Evolutionary conservation across 805 yeast species (phyloP), one percentile per base, ranked within the genome.

Genomic region (Nematodospora valgi): DNA sequence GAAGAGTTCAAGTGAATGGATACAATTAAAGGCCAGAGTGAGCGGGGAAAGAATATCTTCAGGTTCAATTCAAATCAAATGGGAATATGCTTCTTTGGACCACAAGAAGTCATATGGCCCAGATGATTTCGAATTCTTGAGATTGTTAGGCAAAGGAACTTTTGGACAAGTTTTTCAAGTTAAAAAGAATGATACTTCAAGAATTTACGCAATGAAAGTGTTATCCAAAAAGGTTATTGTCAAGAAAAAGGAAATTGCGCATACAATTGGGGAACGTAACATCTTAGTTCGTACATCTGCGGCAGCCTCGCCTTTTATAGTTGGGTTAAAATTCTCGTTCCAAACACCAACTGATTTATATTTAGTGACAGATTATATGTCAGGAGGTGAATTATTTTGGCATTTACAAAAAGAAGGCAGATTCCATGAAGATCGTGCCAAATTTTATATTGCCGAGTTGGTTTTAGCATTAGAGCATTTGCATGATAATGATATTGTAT

Each of bases 131-230:
- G 96, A 89, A 58, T 87, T 91, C 12, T 74, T 93, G 49, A 74
- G 96, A 52, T 69, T 91, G 35, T 69, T 91, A 42, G 98, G 98
- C 42, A 88, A 87, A 56, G 98, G 98, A 36, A 93, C 98, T 1
- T 91, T 91, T 69, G 98, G 98, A 21, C 96, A 87, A 65, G 98
- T 91, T 23, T 93, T 83, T 62, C 98, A 93, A 66, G 98, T 93
- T 28, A 80, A 83, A 44, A 93, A 91, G 72, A 74, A 74, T 47
- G 98, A 93, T 56, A 87, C 95, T 6, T 76, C 78, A 40, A 77
- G 97, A 50, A 83, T 93, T 39, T 93, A 93, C 58, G 98, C 98
- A 26, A 93, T 93, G 98, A 93, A 93, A 64, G 95, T 91, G 19
- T 74, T 93, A 35, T 84, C 95, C 17, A 93, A 93, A 60, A 89